Percentiles rank a stretch among this genome's conserved stretches.
These are phyloP conservation scores for Talaromyces thailandensis DNA, from an alignment of 495 filamentous ascomycete genomes.

Conservation along the genomic window DNA sequence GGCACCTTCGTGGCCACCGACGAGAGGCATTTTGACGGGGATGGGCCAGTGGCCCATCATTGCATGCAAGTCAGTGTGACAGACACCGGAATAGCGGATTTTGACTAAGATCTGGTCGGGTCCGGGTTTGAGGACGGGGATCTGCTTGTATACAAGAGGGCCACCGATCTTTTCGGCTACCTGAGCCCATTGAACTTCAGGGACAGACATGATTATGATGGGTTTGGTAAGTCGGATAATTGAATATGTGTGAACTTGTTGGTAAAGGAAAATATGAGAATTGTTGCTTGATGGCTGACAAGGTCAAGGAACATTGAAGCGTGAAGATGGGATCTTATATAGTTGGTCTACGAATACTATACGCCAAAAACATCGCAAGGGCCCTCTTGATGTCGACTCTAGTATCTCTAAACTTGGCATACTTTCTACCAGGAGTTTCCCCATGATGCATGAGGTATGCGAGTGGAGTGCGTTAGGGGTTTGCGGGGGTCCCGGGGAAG, in stretches of 20 bases:
- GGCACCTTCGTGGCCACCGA: conserved; percentile 82
- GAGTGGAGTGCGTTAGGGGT: background rate
- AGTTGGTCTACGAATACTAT: background rate
- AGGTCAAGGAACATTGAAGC: background rate
- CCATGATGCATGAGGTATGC: background rate
- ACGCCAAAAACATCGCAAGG: background rate
- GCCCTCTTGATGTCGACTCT: background rate
- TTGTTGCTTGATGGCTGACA: background rate
- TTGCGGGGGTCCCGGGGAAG: background rate
- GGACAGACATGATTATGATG: conserved; percentile 35
- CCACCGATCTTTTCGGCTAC: conserved; percentile 70
- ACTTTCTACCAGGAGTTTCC: background rate
- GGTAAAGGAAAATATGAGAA: background rate
- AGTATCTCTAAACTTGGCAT: background rate
- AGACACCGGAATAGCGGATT: conserved; percentile 85
- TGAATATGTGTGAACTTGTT: background rate
- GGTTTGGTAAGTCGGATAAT: background rate
- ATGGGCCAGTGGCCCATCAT: conserved; percentile 81
- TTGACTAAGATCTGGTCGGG: conserved; percentile 83
- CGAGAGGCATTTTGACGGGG: conserved; percentile 59
- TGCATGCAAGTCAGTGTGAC: conserved; percentile 79
- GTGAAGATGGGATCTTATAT: background rate
- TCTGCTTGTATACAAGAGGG: conserved; percentile 68
- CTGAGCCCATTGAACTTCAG: conserved; percentile 74
- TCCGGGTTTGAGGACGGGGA: conserved; percentile 65